Conservation (phyloP, 345 rosid genomes). For the Anacardium occidentale region DNA sequence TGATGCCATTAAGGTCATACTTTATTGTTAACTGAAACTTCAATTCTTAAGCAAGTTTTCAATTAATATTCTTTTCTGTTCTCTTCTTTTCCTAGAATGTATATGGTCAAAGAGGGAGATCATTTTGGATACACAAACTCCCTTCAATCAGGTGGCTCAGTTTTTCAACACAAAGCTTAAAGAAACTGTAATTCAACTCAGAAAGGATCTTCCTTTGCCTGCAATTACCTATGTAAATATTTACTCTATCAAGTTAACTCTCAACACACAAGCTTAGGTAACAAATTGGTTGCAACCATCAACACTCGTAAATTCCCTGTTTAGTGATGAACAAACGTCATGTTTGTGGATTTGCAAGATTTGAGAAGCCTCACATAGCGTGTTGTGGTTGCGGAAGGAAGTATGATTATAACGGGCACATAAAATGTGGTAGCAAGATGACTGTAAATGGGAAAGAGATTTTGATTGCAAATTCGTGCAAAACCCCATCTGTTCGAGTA, state of each 20-base stretch:
- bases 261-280: conserved; percentile 58
- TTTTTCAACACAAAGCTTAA: conserved; percentile 46
- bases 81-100: conserved; percentile 40
- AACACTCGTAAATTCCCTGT: background rate
- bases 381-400: conserved; percentile 80
- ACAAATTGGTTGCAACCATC: background rate
- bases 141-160: conserved; percentile 61
- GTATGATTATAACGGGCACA: conserved; percentile 48
- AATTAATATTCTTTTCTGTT: no score
- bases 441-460: conserved; percentile 42
- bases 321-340: background rate
- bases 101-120: conserved; percentile 63
- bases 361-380: conserved; percentile 43
- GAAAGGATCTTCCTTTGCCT: conserved; percentile 54
- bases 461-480: conserved; percentile 49
- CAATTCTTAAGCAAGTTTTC: background rate
- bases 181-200: conserved; percentile 34
- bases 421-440: conserved; percentile 51
- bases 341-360: conserved; percentile 34
- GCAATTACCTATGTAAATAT: conserved; percentile 62
- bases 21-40: background rate
- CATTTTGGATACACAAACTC: conserved; percentile 70
- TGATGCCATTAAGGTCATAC: conserved; percentile 41
- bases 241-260: conserved; percentile 53
- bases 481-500: conserved; percentile 41